These are phyloP conservation scores for Phoenix dactylifera DNA, from an alignment of 176 grass and related monocot species.

Conservation along the genomic window DNA sequence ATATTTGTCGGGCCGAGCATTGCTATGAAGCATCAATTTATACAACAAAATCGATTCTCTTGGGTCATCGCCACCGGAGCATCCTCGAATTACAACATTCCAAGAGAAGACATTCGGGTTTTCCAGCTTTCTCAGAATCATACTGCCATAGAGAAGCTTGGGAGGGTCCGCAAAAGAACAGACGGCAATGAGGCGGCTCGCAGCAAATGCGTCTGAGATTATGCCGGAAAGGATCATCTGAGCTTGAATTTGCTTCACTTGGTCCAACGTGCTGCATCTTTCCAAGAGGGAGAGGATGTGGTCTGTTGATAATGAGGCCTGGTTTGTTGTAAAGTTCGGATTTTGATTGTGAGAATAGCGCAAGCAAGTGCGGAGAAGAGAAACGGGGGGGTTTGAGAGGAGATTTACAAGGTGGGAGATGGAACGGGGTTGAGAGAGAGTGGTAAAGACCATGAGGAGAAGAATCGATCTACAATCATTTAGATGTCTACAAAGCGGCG, in stretches of 20 bases:
- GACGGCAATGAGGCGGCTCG: conserved; percentile 9
- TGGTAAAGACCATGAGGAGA: too few relatives aligned
- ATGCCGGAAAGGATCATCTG: conserved; percentile 11
- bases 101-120: conserved; percentile 3
- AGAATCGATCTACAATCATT: too few relatives aligned
- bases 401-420: too few relatives aligned
- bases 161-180: neutral
- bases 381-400: too few relatives aligned
- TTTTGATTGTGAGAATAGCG: too few relatives aligned
- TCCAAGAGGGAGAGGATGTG: conserved; percentile 9
- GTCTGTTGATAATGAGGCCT: too few relatives aligned
- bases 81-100: conserved; percentile 10
- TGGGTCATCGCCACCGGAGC: neutral
- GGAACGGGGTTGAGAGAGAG: too few relatives aligned
- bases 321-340: too few relatives aligned
- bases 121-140: neutral
- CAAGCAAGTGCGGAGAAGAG: too few relatives aligned
- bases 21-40: conserved; percentile 9
- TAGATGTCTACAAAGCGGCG: too few relatives aligned
- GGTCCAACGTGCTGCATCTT: conserved; percentile 3
- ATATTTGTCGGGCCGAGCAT: conserved; percentile 15
- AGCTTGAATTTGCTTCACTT: conserved; percentile 16
- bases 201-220: conserved; percentile 1
- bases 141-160: neutral
- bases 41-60: neutral